Evolutionary conservation across 192 early-diverging fungal species (phyloP).

Genomic region (Backusella mclennaniae): DNA sequence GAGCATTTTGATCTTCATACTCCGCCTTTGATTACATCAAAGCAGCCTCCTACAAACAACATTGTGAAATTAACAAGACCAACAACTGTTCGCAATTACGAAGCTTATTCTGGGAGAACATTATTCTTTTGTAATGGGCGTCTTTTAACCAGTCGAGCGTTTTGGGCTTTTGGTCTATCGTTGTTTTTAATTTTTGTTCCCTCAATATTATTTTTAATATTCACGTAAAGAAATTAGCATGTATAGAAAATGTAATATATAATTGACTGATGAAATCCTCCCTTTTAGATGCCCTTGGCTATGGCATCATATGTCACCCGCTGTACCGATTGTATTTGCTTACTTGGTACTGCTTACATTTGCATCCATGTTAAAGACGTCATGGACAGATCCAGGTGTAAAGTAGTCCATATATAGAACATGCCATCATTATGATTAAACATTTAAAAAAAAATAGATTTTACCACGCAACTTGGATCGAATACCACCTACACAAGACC

Average conservation of each 20-base stretch:
- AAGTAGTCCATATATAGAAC: slow-evolving; percentile 6
- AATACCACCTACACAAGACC: slow-evolving; percentile 15
- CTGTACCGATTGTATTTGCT: slow-evolving; percentile 62
- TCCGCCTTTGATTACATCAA: not conserved
- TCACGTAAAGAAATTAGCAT: slow-evolving; percentile 34
- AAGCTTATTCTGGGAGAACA: slow-evolving; percentile 53
- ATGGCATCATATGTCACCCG: slow-evolving; percentile 59
- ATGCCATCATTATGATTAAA: not conserved
- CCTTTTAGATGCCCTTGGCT: slow-evolving; percentile 60
- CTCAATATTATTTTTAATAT: slow-evolving; percentile 57
- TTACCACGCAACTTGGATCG: slow-evolving; percentile 70
- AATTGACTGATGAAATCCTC: not conserved
- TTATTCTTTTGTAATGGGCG: slow-evolving; percentile 64
- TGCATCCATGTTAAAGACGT: slow-evolving; percentile 70
- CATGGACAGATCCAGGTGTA: slow-evolving; percentile 75
- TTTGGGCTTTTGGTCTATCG: slow-evolving; percentile 60
- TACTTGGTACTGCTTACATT: slow-evolving; percentile 62
- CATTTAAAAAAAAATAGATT: slow-evolving; percentile 26
- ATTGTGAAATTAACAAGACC: slow-evolving; percentile 1
- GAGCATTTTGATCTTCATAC: slow-evolving; percentile 11
- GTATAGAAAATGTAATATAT: not conserved
- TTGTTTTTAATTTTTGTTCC: slow-evolving; percentile 57
- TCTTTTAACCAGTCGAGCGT: slow-evolving; percentile 62
- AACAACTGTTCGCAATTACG: slow-evolving; percentile 36
- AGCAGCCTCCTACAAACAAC: not conserved